Percentiles rank a stretch among this genome's conserved stretches.
Evolutionary conservation across 164 flowering plant genomes (phyloP).

Genomic region (Cinnamomum chago): DNA sequence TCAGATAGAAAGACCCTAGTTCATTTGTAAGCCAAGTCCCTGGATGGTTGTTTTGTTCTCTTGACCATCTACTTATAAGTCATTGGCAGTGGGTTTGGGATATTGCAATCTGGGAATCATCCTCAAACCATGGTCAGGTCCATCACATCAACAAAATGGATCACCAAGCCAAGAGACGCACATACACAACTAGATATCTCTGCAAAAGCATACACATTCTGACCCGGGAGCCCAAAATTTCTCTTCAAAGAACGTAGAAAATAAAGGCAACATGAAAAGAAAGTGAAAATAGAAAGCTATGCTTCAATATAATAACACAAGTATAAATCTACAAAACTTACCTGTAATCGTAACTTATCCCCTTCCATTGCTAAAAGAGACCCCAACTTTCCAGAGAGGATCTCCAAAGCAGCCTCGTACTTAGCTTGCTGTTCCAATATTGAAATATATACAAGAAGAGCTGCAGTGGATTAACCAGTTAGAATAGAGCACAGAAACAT

Average conservation of each 20-base stretch:
- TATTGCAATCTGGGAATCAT: no score
- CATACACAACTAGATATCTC: no score
- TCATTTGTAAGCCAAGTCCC: neutral
- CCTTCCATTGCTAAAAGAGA: constrained; percentile 72
- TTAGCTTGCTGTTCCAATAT: constrained; percentile 83
- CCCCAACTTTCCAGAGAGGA: constrained; percentile 79
- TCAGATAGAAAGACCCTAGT: neutral
- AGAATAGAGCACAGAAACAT: neutral
- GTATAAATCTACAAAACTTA: constrained; percentile 39
- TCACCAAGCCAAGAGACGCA: no score
- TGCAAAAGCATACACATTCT: no score
- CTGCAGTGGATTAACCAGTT: constrained; percentile 38
- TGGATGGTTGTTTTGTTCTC: no score
- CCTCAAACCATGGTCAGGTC: no score
- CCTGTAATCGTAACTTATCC: constrained; percentile 86
- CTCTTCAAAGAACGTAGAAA: neutral
- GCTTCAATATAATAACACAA: neutral
- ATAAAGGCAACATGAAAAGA: neutral
- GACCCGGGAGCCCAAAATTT: neutral
- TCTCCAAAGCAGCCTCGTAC: constrained; percentile 68
- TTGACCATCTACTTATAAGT: no score
- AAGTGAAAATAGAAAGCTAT: neutral
- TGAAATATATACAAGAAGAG: constrained; percentile 78
- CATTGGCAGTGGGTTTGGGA: no score
- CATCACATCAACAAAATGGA: no score